Percentiles rank a stretch among this genome's conserved stretches.
Conservation (phyloP, 495 filamentous ascomycete species). For the Daldinia bambusicola region DNA sequence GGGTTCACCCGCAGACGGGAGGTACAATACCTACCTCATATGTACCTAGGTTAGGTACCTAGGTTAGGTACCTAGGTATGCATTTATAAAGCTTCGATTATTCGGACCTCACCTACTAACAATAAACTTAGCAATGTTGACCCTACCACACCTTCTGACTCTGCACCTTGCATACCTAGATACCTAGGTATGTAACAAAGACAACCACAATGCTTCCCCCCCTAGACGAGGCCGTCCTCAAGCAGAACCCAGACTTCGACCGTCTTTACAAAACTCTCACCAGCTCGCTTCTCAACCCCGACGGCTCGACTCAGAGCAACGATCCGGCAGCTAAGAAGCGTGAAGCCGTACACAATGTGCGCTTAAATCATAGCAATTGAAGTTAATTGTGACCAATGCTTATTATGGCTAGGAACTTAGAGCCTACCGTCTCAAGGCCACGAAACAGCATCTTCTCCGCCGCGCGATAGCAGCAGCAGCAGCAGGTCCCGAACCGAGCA, state of each 20-base stretch:
- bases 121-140: no score
- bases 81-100: no score
- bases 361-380: conserved; percentile 8
- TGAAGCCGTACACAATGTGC: conserved; percentile 63
- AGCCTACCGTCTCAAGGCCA: conserved; percentile 52
- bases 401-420: conserved; percentile 52
- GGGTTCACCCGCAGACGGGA: no score
- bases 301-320: conserved; percentile 68
- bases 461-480: conserved; percentile 53
- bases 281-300: conserved; percentile 65
- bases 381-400: background rate
- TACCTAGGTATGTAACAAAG: conserved; percentile 8
- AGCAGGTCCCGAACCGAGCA: conserved; percentile 14
- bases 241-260: conserved; percentile 72
- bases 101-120: no score
- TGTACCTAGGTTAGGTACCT: no score
- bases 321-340: conserved; percentile 64
- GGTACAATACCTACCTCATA: no score
- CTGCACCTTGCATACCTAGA: background rate
- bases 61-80: no score
- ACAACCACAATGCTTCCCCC: conserved; percentile 69
- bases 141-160: background rate
- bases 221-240: conserved; percentile 68
- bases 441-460: conserved; percentile 54
- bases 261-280: conserved; percentile 70